A percentile compares a stretch with the other conserved stretches of the same genome.
Conservation (phyloP, 2,329 filamentous ascomycete genomes). For the Magnaporthiopsis incrustans region DNA sequence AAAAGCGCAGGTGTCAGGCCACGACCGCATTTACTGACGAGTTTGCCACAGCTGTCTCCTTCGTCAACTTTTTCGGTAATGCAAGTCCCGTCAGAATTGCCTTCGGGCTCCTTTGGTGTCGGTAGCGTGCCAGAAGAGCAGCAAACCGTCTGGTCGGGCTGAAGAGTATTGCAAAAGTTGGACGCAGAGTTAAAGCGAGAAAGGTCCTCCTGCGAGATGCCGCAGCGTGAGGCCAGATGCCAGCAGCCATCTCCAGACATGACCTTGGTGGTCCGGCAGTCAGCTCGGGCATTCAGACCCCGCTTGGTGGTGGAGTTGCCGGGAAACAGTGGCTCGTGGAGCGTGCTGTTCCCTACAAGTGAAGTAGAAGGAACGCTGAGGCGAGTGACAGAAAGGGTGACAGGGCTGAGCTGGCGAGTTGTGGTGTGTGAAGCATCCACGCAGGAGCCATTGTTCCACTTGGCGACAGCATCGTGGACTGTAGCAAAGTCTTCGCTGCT, state of each 20-base stretch:
- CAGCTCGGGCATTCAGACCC: not conserved
- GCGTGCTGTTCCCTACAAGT: not conserved
- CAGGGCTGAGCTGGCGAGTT: not conserved
- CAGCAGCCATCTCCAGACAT: constrained; percentile 9
- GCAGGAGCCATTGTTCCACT: constrained; percentile 9
- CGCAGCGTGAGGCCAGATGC: constrained; percentile 11
- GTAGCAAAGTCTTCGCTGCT: constrained; percentile 2
- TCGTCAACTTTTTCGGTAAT: not conserved
- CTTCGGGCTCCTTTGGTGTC: not conserved
- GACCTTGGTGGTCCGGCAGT: constrained; percentile 1
- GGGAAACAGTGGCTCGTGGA: not conserved
- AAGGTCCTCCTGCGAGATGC: constrained; percentile 9
- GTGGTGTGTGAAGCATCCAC: constrained; percentile 8
- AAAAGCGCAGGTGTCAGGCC: constrained; percentile 8
- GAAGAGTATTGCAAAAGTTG: constrained; percentile 1
- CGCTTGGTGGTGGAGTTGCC: not conserved
- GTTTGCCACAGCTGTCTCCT: constrained; percentile 18
- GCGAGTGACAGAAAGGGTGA: not conserved
- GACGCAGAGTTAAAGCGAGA: not conserved
- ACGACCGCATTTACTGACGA: constrained; percentile 20
- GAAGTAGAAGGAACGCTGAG: not conserved
- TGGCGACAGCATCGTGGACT: constrained; percentile 4
- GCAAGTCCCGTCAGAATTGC: constrained; percentile 6
- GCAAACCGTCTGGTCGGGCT: constrained; percentile 4
- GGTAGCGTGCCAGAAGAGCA: constrained; percentile 7